These are phyloP conservation scores for Aspergillus sp. DNA, from an alignment of 2,329 filamentous ascomycete genomes.

Conservation along the genomic window DNA sequence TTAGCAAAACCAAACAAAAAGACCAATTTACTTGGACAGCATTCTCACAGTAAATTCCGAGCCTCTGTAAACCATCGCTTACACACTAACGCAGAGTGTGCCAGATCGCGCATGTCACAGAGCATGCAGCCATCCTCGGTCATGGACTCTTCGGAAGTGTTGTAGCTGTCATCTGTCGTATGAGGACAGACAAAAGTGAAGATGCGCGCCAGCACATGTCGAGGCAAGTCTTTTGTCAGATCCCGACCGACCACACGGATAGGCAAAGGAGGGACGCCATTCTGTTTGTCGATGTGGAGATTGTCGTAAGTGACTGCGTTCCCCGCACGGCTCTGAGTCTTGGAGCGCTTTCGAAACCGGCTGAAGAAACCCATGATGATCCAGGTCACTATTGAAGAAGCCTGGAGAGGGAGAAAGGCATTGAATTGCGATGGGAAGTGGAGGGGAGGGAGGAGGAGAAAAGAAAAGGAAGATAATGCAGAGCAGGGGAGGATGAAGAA, in stretches of 20 bases:
- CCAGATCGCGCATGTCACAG: slow-evolving; percentile 84
- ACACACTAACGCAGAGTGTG: slow-evolving; percentile 71
- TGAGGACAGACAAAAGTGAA: slow-evolving; percentile 84
- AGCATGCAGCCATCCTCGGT: slow-evolving; percentile 82
- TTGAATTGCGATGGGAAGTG: slow-evolving; percentile 1
- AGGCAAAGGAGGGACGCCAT: slow-evolving; percentile 15
- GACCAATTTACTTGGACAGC: neutral
- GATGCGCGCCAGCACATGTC: slow-evolving; percentile 68
- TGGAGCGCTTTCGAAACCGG: slow-evolving; percentile 24
- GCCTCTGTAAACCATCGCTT: slow-evolving; percentile 64
- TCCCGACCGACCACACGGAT: slow-evolving; percentile 15
- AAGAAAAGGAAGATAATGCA: neutral
- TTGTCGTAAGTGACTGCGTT: slow-evolving; percentile 15
- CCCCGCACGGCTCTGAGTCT: slow-evolving; percentile 19
- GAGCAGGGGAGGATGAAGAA: slow-evolving; percentile 4
- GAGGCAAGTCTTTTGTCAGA: slow-evolving; percentile 55
- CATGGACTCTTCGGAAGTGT: slow-evolving; percentile 75
- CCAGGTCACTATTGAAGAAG: neutral
- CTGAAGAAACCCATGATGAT: slow-evolving; percentile 27
- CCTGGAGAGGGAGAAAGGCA: slow-evolving; percentile 1
- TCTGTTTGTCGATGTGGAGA: slow-evolving; percentile 7
- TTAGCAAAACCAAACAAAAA: slow-evolving; percentile 1
- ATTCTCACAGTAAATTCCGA: slow-evolving; percentile 58
- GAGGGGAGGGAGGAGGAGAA: neutral
- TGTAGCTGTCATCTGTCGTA: slow-evolving; percentile 68